phyloP scores from a whole-genome alignment of 805 yeast species.

The Ogataea nakhonphanomensis region DNA sequence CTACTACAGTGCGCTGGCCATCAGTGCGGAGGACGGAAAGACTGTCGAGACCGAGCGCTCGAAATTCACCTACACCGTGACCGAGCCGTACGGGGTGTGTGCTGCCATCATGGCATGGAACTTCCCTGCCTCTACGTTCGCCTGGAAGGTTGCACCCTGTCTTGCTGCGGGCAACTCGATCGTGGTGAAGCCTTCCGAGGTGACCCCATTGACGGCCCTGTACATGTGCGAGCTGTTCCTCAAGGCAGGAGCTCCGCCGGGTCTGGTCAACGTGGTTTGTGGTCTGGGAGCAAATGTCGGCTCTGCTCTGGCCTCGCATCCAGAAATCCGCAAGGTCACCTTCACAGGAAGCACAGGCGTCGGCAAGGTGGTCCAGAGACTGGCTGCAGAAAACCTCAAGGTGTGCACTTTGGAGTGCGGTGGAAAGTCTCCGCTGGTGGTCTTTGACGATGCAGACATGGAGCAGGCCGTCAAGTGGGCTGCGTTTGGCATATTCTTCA shows the following conservation, averaged over 20 bases:
- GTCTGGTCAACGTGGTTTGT: constrained; percentile 59
- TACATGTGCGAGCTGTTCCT: constrained; percentile 48
- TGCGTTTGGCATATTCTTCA: constrained; percentile 80
- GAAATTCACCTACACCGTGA: constrained; percentile 58
- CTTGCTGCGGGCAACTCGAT: constrained; percentile 64
- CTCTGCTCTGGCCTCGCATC: constrained; percentile 54
- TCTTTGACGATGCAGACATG: constrained; percentile 81
- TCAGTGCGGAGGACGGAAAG: constrained; percentile 57
- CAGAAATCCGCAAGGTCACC: constrained; percentile 57
- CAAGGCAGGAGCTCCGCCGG: constrained; percentile 62
- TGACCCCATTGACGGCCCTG: constrained; percentile 65
- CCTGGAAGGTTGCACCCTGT: constrained; percentile 70
- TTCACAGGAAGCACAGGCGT: constrained; percentile 68
- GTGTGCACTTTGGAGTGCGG: constrained; percentile 93
- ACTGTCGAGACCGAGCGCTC: constrained; percentile 56
- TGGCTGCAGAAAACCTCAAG: constrained; percentile 81
- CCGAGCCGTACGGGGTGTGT: constrained; percentile 68
- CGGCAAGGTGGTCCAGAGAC: constrained; percentile 78
- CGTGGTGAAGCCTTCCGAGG: constrained; percentile 61
- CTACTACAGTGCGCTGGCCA: constrained; percentile 75
- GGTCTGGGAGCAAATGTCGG: constrained; percentile 64
- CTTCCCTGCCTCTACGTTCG: constrained; percentile 64
- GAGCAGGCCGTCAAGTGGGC: constrained; percentile 73
- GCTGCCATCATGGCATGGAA: constrained; percentile 74
- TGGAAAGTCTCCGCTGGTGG: constrained; percentile 92